Evolutionary conservation across 495 filamentous ascomycete genomes (phyloP), one percentile per base, ranked within the genome.

Genomic region (Choiromyces venosus): DNA sequence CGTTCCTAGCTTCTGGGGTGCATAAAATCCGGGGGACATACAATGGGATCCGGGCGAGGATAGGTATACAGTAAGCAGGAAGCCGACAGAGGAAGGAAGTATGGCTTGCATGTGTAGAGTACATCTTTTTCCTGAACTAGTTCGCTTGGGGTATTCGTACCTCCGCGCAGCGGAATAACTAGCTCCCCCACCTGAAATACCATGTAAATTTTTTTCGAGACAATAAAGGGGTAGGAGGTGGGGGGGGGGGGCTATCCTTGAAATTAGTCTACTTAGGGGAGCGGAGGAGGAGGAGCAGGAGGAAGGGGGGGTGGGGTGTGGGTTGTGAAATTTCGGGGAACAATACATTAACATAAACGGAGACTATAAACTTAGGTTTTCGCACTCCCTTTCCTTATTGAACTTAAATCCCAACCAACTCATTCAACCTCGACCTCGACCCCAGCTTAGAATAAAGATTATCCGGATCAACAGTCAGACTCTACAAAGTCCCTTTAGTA

Each of bases 401-500:
- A 61, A 29, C 4, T 61, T 61, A 29, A 61, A 61, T 29, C 12
- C 25, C 52, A 61, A 61, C 52, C 25, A 61, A 29, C 25, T 25
- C 52, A 12, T 33, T 61, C 52, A 12, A 61, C 52, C 12, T 61
- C 52, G 25, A 61, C 52, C 25, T 61, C 10, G 52, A 61, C 25
- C 52, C 10, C 52, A 61, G 52, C 52, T 61, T 16, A 33, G 25
- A 33, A 25, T 12, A 66, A 73, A 74, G 42, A 14, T n/a, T 29
- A 65, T 46, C 40, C 4, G 36, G 36, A 70, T n/a, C 56, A 71
- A 25, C 66, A n/a, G 67, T 39, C 44, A 33, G 65, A 68, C 29
- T 68, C 37, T 72, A 56, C 35, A 21, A 71, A 25, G 37, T 67
- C 40, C 39, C 66, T 70, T 46, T 70, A 61, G 71, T 39, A 42